These are phyloP conservation scores for Trebouxiophyceae sp. DNA, from an alignment of 163 green algal species.

Conservation along the genomic window DNA sequence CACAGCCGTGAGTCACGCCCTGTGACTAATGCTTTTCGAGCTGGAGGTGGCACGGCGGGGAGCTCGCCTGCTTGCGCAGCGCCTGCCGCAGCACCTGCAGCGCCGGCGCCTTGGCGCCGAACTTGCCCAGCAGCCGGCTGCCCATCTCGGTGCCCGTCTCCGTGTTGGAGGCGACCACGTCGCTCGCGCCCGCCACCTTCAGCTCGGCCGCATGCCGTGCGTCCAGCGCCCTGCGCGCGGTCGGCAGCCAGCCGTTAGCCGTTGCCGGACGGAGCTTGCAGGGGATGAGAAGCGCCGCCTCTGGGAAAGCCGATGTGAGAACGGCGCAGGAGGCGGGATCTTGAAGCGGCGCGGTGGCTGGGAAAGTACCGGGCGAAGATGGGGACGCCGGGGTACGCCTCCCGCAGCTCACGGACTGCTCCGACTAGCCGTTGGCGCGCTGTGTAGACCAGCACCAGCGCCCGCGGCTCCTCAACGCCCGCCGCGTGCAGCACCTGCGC, in stretches of 20 bases:
- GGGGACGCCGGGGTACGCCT: constrained; percentile 44
- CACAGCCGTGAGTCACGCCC: no score
- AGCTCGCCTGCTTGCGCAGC: constrained; percentile 12
- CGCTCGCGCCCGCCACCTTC: constrained; percentile 21
- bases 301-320: no score
- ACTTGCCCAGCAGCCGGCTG: constrained; percentile 5
- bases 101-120: constrained; percentile 7
- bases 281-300: no score
- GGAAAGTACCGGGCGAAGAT: constrained; percentile 62
- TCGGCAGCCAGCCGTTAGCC: no score
- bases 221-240: constrained; percentile 47
- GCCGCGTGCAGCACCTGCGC: constrained; percentile 55
- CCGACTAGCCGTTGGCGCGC: constrained; percentile 25
- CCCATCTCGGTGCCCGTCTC: constrained; percentile 36
- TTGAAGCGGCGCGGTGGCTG: no score
- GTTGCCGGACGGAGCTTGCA: no score
- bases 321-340: no score
- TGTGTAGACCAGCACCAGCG: constrained; percentile 55
- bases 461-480: constrained; percentile 45
- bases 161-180: constrained; percentile 24
- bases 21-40: no score
- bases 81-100: constrained; percentile 6
- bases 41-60: no score
- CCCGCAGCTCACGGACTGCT: constrained; percentile 40
- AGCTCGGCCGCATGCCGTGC: constrained; percentile 58